phyloP scores from a whole-genome alignment of 331 rosid genomes.

The Arachis monticola region DNA sequence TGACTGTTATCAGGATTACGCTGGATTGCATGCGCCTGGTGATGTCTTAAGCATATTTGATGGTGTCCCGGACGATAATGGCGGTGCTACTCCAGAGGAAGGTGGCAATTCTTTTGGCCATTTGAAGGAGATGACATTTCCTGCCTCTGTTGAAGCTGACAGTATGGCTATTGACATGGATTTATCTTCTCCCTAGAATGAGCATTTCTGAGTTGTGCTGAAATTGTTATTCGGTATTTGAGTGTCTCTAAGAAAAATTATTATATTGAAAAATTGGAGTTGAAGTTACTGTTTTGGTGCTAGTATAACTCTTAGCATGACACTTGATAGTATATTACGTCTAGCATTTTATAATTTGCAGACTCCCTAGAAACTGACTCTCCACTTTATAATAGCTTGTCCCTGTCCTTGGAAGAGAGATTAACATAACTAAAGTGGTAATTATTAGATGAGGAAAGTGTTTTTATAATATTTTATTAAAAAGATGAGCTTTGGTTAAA shows the following conservation, averaged over 20 bases:
- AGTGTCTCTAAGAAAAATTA: not conserved
- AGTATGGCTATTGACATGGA: constrained; percentile 32
- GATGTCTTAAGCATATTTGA: constrained; percentile 45
- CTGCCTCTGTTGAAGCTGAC: constrained; percentile 5
- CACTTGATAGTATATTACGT: too few species aligned
- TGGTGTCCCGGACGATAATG: constrained; percentile 41
- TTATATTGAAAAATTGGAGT: too few species aligned
- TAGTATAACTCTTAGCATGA: too few species aligned
- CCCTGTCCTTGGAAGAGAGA: too few species aligned
- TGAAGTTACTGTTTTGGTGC: too few species aligned
- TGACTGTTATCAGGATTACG: constrained; percentile 42
- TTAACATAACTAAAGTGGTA: too few species aligned
- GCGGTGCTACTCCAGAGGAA: not conserved
- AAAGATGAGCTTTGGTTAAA: too few species aligned
- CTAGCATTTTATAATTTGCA: too few species aligned
- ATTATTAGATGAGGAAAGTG: too few species aligned
- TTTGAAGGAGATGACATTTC: constrained; percentile 7
- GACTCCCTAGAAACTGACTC: too few species aligned
- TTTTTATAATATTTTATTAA: too few species aligned
- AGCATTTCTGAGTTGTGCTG: not conserved
- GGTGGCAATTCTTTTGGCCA: constrained; percentile 15
- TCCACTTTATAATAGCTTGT: too few species aligned
- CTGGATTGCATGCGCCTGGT: constrained; percentile 35
- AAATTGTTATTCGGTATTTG: not conserved
- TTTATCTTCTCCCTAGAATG: constrained; percentile 41